Evolutionary conservation across 352 stramenopile species (phyloP), one percentile per base, ranked within the genome.

Genomic region (Phytophthora boehmeriae): DNA sequence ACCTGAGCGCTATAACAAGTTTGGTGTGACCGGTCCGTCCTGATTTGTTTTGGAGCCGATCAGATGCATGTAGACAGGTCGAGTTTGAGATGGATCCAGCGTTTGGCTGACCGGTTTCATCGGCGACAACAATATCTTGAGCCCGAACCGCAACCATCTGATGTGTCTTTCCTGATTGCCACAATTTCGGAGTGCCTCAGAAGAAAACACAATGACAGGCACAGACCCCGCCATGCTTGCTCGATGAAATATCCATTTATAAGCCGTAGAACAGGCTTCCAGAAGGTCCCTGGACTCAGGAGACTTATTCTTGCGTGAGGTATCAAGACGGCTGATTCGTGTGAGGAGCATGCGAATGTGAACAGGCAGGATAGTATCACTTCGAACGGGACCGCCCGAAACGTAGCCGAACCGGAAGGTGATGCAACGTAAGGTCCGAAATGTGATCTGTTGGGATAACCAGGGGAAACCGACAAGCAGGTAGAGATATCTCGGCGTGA

Each of bases 181-280:
- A 52, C 43, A n/a, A 54, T 32, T 16, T 60, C 43, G 2, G 53
- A 53, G 1, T 32, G 42, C 6, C 53, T 36, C 5, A 60, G 20
- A 0, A 46, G 42, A 14, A 60, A 60, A 22, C 45, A 47, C 9
- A 53, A 39, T 19, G n/a, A 30, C 42, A 52, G 25, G n/a, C 53
- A 52, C 43, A 39, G 13, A 25, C 41, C 52, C 39, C 54, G 13
- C 8, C 8, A 13, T 8, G 32, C 32, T 38, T 38, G 32, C 32
- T 8, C 32, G 32, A 38, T 8, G 32, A 13, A 38, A 13, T 13
- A 38, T 8, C 8, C 32, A 38, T 8, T 8, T 38, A 8, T 13
- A 38, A 13, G 32, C 13, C 13, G 32, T 13, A 38, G 13, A 13
- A 13, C 32, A 38, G 32, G 32, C 32, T 38, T 38, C 32, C 32